Evolutionary conservation across 2,329 filamentous ascomycete species (phyloP), one percentile per base, ranked within the genome.

Genomic region (Alternaria dauci): DNA sequence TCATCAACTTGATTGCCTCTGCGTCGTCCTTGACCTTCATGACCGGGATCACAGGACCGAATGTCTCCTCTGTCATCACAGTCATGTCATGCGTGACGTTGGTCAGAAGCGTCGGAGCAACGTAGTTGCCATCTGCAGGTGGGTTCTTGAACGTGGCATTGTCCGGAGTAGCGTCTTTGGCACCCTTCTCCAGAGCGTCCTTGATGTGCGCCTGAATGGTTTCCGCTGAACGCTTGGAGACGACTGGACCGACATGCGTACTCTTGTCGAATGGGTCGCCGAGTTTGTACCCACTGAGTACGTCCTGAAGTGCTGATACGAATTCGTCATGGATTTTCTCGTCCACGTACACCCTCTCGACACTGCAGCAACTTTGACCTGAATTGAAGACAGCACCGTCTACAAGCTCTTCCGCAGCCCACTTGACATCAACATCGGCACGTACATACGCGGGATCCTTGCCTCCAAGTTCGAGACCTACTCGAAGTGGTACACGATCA

Each of bases 361-460:
- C 85, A 25, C 93, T 91, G 80, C 94, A 98, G 84, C 94, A 98
- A 77, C 93, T 96, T 83, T 98, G 94, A n/a, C 94, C 94, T 52
- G 94, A 97, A 82, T 98, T 98, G 85, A 98, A 98, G 58, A 98
- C 84, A n/a, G 93, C 90, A 20, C 94, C 94, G 71, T 98, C 94
- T 14, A 98, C 93, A 71, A 98, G 95, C 80, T 97, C 93, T 69
- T 91, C 93, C 0, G 94, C 94, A 0, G 91, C 94, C 94, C 94
- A 97, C 48, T 88, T 88, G 48, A 96, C 80, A 76, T 98, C 93
- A 1, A 97, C 93, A 72, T 98, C 94, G 7, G 83, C 83, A 61
- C 94, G 86, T 55, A 98, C 85, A 74, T 97, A 98, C 25, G 94
- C 94, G 5, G 94, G 92, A 76, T 98, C 94, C 76, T 98, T 98